These are phyloP conservation scores for Bolboschoenus planiculmis DNA, from an alignment of 176 grass and related monocot genomes.

Conservation along the genomic window DNA sequence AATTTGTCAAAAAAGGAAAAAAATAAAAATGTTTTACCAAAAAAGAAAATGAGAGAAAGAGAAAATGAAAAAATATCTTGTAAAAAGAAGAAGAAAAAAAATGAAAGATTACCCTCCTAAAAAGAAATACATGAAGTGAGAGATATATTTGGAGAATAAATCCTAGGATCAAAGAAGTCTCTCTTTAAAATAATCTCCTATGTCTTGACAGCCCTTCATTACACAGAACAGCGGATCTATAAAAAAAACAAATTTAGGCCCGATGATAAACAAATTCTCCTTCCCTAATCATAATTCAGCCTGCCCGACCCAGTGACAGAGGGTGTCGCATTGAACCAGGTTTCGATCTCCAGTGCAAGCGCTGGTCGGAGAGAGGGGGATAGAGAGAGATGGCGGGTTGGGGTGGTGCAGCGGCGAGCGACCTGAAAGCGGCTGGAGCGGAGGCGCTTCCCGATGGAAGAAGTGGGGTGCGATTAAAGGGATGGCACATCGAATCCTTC, in stretches of 20 bases:
- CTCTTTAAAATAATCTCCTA: too few species aligned
- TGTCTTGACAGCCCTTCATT: too few species aligned
- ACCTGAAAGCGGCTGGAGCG: constrained; percentile 64
- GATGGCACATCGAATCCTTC: constrained; percentile 64
- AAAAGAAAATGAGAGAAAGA: too few species aligned
- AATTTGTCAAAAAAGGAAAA: too few species aligned
- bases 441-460: constrained; percentile 35
- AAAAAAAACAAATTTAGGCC: background rate
- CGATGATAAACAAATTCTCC: background rate
- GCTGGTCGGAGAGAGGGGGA: background rate
- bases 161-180: too few species aligned
- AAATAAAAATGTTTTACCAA: too few species aligned
- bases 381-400: constrained; percentile 33
- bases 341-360: background rate
- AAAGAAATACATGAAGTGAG: too few species aligned
- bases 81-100: too few species aligned
- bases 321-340: background rate
- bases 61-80: too few species aligned
- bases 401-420: constrained; percentile 52
- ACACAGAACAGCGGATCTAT: too few species aligned
- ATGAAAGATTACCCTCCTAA: too few species aligned
- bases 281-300: background rate
- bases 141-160: too few species aligned
- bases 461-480: constrained; percentile 48
- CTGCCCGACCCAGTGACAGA: background rate